Evolutionary conservation across 176 grass and related monocot species (phyloP).

Genomic region (Bonia amplexicaulis): DNA sequence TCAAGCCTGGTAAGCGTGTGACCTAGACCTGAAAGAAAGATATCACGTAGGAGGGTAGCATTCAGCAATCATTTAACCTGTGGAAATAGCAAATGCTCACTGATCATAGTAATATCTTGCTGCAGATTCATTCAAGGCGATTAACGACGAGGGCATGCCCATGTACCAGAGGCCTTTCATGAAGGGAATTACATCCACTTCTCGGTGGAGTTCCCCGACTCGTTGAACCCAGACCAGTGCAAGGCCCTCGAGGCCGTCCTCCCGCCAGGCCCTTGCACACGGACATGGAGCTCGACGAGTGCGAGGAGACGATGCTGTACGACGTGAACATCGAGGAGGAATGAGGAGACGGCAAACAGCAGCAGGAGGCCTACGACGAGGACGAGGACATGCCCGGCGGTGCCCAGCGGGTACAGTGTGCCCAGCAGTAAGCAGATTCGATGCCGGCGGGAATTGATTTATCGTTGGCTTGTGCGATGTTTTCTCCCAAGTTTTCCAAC

Average conservation of each 20-base stretch:
- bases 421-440: conserved; percentile 53
- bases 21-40: neutral
- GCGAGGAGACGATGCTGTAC: conserved; percentile 70
- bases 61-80: neutral
- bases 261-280: conserved; percentile 54
- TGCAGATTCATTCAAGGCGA: conserved; percentile 76
- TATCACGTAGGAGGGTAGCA: neutral
- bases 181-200: conserved; percentile 93
- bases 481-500: neutral
- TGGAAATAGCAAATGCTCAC: neutral
- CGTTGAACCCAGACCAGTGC: conserved; percentile 55
- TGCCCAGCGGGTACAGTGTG: conserved; percentile 75
- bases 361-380: conserved; percentile 84
- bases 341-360: conserved; percentile 64
- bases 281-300: conserved; percentile 86
- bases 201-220: conserved; percentile 71
- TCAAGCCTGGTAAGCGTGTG: conserved; percentile 54
- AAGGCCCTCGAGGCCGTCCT: conserved; percentile 60
- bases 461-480: neutral
- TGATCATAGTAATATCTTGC: neutral
- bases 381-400: conserved; percentile 65
- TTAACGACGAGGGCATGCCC: conserved; percentile 88
- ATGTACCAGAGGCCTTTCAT: conserved; percentile 81
- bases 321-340: conserved; percentile 83
- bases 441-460: neutral